Conservation (phyloP, 257 asterid species). For the Solanum neorickii region DNA sequence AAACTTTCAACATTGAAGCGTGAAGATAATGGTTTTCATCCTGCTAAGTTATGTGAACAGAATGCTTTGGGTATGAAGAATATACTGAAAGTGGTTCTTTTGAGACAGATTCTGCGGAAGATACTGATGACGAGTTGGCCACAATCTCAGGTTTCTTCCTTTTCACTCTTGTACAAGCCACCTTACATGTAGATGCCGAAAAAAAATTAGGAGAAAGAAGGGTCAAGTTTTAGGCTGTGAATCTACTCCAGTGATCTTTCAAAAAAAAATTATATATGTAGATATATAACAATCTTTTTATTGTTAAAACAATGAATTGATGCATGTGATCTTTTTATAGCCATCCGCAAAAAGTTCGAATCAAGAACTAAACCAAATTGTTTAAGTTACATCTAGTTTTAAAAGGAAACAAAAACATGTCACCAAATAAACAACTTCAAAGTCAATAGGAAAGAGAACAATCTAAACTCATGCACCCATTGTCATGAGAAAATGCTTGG, state of each 20-base stretch:
- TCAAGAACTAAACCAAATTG: not conserved
- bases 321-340: not conserved
- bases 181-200: not conserved
- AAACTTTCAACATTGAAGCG: slow-evolving; percentile 36
- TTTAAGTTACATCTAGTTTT: not conserved
- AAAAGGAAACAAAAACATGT: not conserved
- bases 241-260: too few relatives aligned
- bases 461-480: not conserved
- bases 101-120: slow-evolving; percentile 69
- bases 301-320: not conserved
- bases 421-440: not conserved
- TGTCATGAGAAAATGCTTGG: not conserved
- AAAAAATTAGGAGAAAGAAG: not conserved
- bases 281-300: not conserved
- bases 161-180: not conserved
- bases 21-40: slow-evolving; percentile 27
- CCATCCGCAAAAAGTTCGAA: not conserved
- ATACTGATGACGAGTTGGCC: slow-evolving; percentile 59
- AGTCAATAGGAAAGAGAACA: not conserved
- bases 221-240: not conserved
- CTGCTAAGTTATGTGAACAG: slow-evolving; percentile 45
- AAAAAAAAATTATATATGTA: not conserved
- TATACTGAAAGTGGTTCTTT: slow-evolving; percentile 94
- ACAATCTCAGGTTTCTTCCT: slow-evolving; percentile 56
- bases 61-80: slow-evolving; percentile 54